Percentiles rank a stretch among this genome's conserved stretches.
Conservation (phyloP, 148 eudicot genomes). For the Chenopodium formosanum region DNA sequence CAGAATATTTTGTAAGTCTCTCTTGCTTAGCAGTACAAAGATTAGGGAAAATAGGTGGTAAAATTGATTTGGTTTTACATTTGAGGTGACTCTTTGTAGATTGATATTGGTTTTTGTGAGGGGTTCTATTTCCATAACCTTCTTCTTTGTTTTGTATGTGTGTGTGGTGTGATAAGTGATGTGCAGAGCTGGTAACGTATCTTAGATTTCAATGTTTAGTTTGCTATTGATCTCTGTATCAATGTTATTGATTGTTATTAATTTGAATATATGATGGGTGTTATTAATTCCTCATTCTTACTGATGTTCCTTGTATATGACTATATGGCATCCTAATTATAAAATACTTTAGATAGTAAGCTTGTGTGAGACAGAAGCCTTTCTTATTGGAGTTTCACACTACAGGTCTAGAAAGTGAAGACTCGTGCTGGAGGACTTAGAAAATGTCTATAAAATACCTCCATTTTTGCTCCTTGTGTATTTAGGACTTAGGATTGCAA, state of each 20-base stretch:
- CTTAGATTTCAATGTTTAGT: not conserved
- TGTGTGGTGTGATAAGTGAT: not conserved
- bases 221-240: not conserved
- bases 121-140: not conserved
- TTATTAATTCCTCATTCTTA: not conserved
- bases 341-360: not conserved
- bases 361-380: not conserved
- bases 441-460: too few species aligned
- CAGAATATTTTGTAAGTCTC: too few species aligned
- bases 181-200: not conserved
- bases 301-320: not conserved
- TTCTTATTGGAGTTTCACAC: slow-evolving; percentile 7
- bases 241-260: not conserved
- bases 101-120: not conserved
- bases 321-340: not conserved
- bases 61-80: not conserved
- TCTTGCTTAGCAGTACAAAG: too few species aligned
- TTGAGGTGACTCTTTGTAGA: not conserved
- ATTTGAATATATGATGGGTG: not conserved
- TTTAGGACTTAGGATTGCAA: too few species aligned
- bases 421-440: slow-evolving; percentile 26
- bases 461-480: too few species aligned
- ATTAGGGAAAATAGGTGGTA: not conserved
- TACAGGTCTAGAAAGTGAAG: slow-evolving; percentile 41
- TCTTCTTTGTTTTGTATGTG: not conserved